Percentiles rank a stretch among this genome's conserved stretches.
phyloP scores from a whole-genome alignment of 2,329 filamentous ascomycete genomes.

The Bipolaris oryzae region DNA sequence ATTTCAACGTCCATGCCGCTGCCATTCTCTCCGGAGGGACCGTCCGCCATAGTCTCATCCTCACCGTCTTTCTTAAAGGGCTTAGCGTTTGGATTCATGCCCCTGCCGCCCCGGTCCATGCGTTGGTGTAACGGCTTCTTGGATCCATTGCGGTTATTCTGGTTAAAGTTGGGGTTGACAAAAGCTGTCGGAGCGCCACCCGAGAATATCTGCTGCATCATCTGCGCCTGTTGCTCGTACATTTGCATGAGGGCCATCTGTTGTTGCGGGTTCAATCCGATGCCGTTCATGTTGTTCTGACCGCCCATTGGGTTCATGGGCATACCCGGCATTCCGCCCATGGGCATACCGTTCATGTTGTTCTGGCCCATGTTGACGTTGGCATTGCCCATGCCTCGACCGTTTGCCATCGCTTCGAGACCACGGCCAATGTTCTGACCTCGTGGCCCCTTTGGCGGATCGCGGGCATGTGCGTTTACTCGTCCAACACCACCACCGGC shows the following conservation, averaged over 20 bases:
- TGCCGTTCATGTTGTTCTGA: slow-evolving; percentile 56
- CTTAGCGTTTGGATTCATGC: slow-evolving; percentile 61
- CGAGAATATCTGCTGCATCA: slow-evolving; percentile 49
- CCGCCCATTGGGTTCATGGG: slow-evolving; percentile 39
- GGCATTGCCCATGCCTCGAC: slow-evolving; percentile 46
- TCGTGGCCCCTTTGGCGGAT: slow-evolving; percentile 73
- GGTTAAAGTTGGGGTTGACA: slow-evolving; percentile 61
- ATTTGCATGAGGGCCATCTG: slow-evolving; percentile 77
- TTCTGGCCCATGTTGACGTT: slow-evolving; percentile 42
- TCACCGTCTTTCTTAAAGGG: slow-evolving; percentile 53
- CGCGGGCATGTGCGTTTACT: slow-evolving; percentile 77
- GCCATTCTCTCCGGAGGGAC: slow-evolving; percentile 47
- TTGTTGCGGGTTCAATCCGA: slow-evolving; percentile 67
- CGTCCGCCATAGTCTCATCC: slow-evolving; percentile 48
- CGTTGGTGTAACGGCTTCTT: slow-evolving; percentile 75
- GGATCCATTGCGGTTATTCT: slow-evolving; percentile 46
- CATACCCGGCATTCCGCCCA: slow-evolving; percentile 43
- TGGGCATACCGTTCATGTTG: slow-evolving; percentile 40
- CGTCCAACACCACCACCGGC: slow-evolving; percentile 76
- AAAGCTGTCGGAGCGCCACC: slow-evolving; percentile 55
- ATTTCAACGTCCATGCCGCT: slow-evolving; percentile 68
- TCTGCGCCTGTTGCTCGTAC: slow-evolving; percentile 81
- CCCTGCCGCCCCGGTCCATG: slow-evolving; percentile 54
- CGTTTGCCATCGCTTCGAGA: slow-evolving; percentile 46
- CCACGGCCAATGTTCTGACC: slow-evolving; percentile 49